Evolutionary conservation across 2,329 filamentous ascomycete genomes (phyloP), one percentile per base, ranked within the genome.

Genomic region (Ascochyta koolunga): DNA sequence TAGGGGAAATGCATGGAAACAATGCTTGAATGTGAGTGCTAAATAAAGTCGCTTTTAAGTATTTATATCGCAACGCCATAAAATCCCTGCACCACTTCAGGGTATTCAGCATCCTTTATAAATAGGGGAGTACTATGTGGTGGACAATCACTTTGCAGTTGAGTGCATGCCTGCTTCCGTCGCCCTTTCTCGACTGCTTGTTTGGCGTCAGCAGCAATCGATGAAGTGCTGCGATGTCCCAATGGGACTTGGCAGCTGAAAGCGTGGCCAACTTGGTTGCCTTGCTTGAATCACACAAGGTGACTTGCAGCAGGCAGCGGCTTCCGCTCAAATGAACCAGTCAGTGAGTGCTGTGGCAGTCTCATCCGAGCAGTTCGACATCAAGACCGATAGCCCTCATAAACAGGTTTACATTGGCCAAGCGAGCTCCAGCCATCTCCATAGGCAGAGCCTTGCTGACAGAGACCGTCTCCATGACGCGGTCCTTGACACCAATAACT

Each of bases 371-470:
- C 65, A 88, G 75, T 62, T 97, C 95, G 44, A 99, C 95, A 79
- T 99, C 95, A 72, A 99, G 83, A n/a, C 95, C 95, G 76, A 99
- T 97, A 50, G 93, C 95, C 69, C 92, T 89, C 93, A 99, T 97
- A 76, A 99, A 99, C 50, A 99, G 79, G 73, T 99, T 99, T 64
- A 99, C 95, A 70, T 96, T 96, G 54, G 89, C 88, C 53, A 96
- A 81, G 55, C 93, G 88, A 71, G 91, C 87, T 56, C 86, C 86
- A 11, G 90, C 88, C 86, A 98, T 91, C 52, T 95, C 89, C 15
- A 88, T 83, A 16, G 95, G 93, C 29, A 99, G 81, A 1, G 91
- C 93, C 82, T 96, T 97, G 67, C 91, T 89, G 46, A 96, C 86
- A 25, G 84, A 81, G 10, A 99, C 91, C 0, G 95, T 98, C 72